These are phyloP conservation scores for Potentilla sterilis DNA, from an alignment of 306 rosid species.

Conservation along the genomic window DNA sequence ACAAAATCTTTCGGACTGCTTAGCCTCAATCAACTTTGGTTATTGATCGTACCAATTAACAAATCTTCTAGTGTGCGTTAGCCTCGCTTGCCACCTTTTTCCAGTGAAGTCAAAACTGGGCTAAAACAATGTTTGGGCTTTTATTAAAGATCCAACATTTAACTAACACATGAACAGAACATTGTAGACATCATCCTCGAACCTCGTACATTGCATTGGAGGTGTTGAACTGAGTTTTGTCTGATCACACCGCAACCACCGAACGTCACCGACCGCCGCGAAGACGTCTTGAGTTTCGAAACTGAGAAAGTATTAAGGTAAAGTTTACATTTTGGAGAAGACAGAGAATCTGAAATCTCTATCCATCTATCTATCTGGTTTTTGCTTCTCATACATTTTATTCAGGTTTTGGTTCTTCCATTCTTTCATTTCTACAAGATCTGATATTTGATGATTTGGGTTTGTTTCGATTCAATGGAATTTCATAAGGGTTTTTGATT, in stretches of 20 bases:
- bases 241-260: neutral
- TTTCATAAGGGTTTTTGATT: slow-evolving; percentile 3
- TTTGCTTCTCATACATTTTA: neutral
- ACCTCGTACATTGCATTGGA: neutral
- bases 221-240: neutral
- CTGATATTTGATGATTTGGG: slow-evolving; percentile 1
- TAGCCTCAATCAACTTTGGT: too few species aligned
- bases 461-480: neutral
- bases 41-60: too few species aligned
- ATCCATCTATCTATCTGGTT: neutral
- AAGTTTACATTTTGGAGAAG: neutral
- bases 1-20: too few species aligned
- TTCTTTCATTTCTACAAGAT: slow-evolving; percentile 12
- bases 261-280: neutral
- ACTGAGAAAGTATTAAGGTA: neutral
- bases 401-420: neutral
- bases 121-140: too few species aligned
- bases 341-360: neutral
- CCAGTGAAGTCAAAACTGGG: too few species aligned
- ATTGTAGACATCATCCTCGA: too few species aligned
- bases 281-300: neutral
- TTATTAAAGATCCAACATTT: too few species aligned
- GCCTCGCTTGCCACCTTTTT: too few species aligned
- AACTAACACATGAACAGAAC: too few species aligned
- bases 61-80: too few species aligned